Evolutionary conservation across 495 filamentous ascomycete genomes (phyloP), one percentile per base, ranked within the genome.

Genomic region (Oleoguttula mirabilis): DNA sequence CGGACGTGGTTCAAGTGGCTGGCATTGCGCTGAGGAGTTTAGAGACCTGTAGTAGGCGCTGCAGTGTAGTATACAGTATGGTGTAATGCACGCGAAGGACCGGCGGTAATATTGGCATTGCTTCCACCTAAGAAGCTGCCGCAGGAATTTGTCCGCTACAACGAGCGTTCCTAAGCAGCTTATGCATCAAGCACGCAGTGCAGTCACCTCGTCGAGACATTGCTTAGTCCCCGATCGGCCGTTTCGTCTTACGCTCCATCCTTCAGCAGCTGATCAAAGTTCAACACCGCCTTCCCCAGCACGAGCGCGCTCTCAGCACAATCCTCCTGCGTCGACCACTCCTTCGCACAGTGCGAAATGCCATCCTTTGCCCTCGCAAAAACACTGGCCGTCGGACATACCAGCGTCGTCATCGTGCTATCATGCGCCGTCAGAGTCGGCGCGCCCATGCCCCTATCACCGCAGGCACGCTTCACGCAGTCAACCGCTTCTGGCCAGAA

Each of bases 401-500:
- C 11, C 16, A 41, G 22, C 39, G 30, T 22, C 4, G 46, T 49
- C 46, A 49, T 49, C 2, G 46, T 49, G 8, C 8, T 23, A 27
- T 50, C 47, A 20, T 50, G 47, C 6, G 33, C 42, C 3, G 35
- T 50, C 1, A 34, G 41, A 2, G 47, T 50, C 20, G 23, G 21
- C 16, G 15, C 23, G 10, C 22, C 41, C 6, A 45, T 45, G 1
- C 47, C 47, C 25, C 41, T 41, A 4, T 45, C 35, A 11, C 42
- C 47, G 32, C 42, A 45, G 11, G 47, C 47, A 16, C 46, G n/a
- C 31, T 30, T 28, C 7, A 49, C 40, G 24, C 46, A 49, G 32
- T 49, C 46, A 14, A 39, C 35, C 16, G 46, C 46, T 28, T 49
- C 46, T 14, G 38, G 39, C 45, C 38, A 42, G 30, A 48, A 48